These are phyloP conservation scores for Hirschfeldia incana DNA, from an alignment of 345 rosid genomes.

Conservation along the genomic window DNA sequence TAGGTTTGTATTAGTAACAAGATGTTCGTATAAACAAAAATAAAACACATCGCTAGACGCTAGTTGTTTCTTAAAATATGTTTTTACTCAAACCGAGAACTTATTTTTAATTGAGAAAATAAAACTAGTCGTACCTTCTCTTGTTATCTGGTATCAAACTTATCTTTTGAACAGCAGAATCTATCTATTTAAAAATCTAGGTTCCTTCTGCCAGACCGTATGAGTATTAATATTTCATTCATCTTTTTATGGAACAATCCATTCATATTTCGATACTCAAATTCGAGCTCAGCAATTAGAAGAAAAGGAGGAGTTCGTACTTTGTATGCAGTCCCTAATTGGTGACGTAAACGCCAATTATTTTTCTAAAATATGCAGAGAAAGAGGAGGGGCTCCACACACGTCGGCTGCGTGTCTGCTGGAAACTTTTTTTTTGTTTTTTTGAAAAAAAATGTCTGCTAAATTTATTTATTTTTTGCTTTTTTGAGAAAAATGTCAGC, in stretches of 20 bases:
- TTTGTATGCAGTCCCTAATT: slow-evolving; percentile 8
- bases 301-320: slow-evolving; percentile 15
- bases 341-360: slow-evolving; percentile 34
- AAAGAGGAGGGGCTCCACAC: slow-evolving; percentile 14
- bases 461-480: too few relatives aligned
- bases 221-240: background rate
- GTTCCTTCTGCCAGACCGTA: background rate
- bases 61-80: background rate
- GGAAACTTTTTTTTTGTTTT: slow-evolving; percentile 11
- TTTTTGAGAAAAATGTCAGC: background rate
- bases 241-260: background rate
- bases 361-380: slow-evolving; percentile 18
- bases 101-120: too few relatives aligned
- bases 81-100: background rate
- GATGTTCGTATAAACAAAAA: background rate
- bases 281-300: background rate
- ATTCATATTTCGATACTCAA: background rate
- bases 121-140: too few relatives aligned
- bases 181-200: background rate
- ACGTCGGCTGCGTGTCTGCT: slow-evolving; percentile 57
- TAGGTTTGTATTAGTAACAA: background rate
- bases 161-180: background rate
- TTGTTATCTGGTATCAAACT: too few relatives aligned
- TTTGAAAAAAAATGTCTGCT: too few relatives aligned
- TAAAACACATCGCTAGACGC: background rate